Percentiles rank a stretch among this genome's conserved stretches.
These are phyloP conservation scores for Coleophoma crateriformis DNA, from an alignment of 2,329 filamentous ascomycete species.

Conservation along the genomic window DNA sequence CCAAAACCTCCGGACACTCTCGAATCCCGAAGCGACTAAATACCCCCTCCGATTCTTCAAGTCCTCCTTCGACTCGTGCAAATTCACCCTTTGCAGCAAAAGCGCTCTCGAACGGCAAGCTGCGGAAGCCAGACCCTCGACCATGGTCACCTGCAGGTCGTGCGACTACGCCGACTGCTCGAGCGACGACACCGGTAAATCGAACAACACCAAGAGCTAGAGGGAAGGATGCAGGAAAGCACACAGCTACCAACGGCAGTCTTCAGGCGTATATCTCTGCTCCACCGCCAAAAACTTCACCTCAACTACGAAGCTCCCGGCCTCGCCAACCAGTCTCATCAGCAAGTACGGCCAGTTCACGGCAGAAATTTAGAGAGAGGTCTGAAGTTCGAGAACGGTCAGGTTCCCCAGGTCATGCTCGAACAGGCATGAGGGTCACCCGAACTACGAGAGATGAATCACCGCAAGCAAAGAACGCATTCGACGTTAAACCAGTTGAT, in stretches of 20 bases:
- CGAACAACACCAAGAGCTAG: conserved; percentile 26
- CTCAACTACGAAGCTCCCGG: conserved; percentile 72
- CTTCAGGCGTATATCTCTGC: conserved; percentile 71
- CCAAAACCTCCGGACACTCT: conserved; percentile 11
- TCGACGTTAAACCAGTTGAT: conserved; percentile 70
- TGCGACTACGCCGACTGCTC: conserved; percentile 22
- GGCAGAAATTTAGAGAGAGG: conserved; percentile 57
- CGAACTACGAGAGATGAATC: conserved; percentile 14
- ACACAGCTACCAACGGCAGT: conserved; percentile 40
- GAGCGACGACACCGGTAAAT: conserved; percentile 31
- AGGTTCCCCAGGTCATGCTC: conserved; percentile 15
- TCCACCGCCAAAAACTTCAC: conserved; percentile 67
- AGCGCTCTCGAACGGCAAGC: conserved; percentile 27
- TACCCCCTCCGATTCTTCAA: conserved; percentile 39
- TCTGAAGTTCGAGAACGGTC: conserved; percentile 25
- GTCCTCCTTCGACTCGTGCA: conserved; percentile 47
- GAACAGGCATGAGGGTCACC: conserved; percentile 22
- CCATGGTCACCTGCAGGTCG: conserved; percentile 21
- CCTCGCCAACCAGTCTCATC: conserved; percentile 74
- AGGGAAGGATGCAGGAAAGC: conserved; percentile 12
- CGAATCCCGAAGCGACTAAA: conserved; percentile 23
- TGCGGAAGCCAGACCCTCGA: conserved; percentile 17
- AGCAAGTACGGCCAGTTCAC: conserved; percentile 66
- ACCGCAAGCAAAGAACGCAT: conserved; percentile 37
- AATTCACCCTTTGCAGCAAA: conserved; percentile 48